phyloP scores from a whole-genome alignment of 2,329 filamentous ascomycete species.

The Botrytis tulipae region DNA sequence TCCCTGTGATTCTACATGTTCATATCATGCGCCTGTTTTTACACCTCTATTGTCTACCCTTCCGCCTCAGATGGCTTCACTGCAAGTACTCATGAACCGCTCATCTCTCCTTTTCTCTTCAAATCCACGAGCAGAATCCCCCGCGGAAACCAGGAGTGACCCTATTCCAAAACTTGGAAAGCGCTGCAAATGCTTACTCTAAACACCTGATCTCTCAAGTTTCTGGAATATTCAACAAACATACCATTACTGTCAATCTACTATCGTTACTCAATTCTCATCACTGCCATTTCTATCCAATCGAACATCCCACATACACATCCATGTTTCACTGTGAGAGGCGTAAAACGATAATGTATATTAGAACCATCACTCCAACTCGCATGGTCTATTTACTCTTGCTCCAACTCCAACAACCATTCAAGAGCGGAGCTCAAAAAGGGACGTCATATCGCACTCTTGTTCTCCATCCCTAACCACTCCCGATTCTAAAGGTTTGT shows the following conservation, averaged over 20 bases:
- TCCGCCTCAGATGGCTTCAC: background rate
- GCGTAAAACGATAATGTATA: background rate
- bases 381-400: background rate
- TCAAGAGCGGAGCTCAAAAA: background rate
- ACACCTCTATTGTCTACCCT: background rate
- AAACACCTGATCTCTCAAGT: background rate
- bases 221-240: background rate
- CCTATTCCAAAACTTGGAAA: background rate
- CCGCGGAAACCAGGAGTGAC: accelerated
- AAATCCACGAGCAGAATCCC: background rate
- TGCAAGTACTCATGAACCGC: background rate
- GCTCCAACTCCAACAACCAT: too few species aligned
- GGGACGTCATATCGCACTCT: background rate
- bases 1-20: background rate
- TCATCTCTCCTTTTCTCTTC: background rate
- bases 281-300: background rate
- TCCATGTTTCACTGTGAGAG: background rate
- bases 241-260: background rate
- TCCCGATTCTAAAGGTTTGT: too few species aligned
- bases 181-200: background rate
- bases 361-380: background rate
- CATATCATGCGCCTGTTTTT: background rate
- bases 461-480: background rate
- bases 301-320: background rate
- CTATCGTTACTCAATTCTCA: background rate